phyloP scores from a whole-genome alignment of 352 stramenopile species.

The Blastocystis sp. region DNA sequence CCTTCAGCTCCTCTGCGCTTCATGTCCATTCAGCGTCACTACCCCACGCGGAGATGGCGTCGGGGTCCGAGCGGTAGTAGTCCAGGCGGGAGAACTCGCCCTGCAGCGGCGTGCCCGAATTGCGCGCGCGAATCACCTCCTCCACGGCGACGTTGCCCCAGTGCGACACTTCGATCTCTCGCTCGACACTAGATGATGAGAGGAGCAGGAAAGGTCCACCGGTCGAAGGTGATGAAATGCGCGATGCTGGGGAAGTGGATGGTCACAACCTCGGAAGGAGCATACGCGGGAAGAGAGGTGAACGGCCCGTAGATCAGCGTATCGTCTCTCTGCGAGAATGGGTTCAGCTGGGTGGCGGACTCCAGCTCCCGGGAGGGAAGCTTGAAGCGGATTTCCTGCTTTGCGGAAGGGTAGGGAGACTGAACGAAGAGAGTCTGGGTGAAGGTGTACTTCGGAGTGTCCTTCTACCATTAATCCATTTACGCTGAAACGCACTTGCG shows the following conservation, averaged over 20 bases:
- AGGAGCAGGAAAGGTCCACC: neutral
- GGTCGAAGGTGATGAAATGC: slow-evolving; percentile 58
- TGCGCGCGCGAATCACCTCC: slow-evolving; percentile 70
- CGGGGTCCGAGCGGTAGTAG: slow-evolving; percentile 64
- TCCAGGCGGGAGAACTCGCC: slow-evolving; percentile 73
- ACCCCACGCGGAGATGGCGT: slow-evolving; percentile 13
- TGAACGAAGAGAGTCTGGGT: neutral
- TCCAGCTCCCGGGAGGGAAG: neutral
- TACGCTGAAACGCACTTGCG: slow-evolving; percentile 22
- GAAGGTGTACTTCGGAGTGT: slow-evolving; percentile 39
- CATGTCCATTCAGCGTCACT: neutral
- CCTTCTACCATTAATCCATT: too few relatives aligned
- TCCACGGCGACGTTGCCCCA: slow-evolving; percentile 75
- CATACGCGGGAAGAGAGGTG: neutral
- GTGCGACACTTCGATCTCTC: slow-evolving; percentile 74
- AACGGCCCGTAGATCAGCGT: slow-evolving; percentile 10
- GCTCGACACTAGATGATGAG: slow-evolving; percentile 33
- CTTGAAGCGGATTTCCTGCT: slow-evolving; percentile 31
- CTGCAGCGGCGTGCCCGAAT: slow-evolving; percentile 71
- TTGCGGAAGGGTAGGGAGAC: slow-evolving; percentile 2
- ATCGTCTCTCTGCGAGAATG: neutral
- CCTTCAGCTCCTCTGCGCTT: slow-evolving; percentile 64
- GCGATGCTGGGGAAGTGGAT: slow-evolving; percentile 54
- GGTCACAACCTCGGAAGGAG: neutral
- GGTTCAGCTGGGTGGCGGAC: neutral